phyloP scores from a whole-genome alignment of 2,329 filamentous ascomycete species.

The Emergomyces africanus region DNA sequence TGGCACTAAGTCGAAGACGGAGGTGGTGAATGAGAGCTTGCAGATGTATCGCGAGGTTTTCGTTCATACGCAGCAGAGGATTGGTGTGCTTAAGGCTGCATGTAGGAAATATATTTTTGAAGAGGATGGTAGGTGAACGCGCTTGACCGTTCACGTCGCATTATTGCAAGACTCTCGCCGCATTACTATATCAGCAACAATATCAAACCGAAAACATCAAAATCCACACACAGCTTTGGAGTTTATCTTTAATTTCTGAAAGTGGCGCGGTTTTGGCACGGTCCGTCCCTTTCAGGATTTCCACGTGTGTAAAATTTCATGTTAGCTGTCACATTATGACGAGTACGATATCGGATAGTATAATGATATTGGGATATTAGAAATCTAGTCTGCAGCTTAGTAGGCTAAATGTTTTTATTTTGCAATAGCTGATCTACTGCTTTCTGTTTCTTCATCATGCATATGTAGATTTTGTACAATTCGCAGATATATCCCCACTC shows the following conservation, averaged over 20 bases:
- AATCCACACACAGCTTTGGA: not conserved
- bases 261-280: not conserved
- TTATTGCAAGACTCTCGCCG: not conserved
- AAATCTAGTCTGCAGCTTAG: not conserved
- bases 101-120: constrained; percentile 44
- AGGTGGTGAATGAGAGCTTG: constrained; percentile 71
- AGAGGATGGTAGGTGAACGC: not conserved
- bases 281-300: not conserved
- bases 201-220: not conserved
- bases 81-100: constrained; percentile 49
- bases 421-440: too few species aligned
- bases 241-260: not conserved
- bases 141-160: not conserved
- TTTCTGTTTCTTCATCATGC: too few species aligned
- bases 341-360: not conserved
- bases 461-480: too few species aligned
- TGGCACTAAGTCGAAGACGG: constrained; percentile 59
- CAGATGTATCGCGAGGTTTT: constrained; percentile 81
- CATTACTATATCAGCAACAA: not conserved
- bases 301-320: too few species aligned
- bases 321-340: too few species aligned
- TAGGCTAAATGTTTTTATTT: too few species aligned
- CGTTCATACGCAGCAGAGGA: constrained; percentile 62
- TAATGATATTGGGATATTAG: not conserved
- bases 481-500: too few species aligned